Conservation (phyloP, 2,329 filamentous ascomycete species). For the Hymenoscyphus linearis region DNA sequence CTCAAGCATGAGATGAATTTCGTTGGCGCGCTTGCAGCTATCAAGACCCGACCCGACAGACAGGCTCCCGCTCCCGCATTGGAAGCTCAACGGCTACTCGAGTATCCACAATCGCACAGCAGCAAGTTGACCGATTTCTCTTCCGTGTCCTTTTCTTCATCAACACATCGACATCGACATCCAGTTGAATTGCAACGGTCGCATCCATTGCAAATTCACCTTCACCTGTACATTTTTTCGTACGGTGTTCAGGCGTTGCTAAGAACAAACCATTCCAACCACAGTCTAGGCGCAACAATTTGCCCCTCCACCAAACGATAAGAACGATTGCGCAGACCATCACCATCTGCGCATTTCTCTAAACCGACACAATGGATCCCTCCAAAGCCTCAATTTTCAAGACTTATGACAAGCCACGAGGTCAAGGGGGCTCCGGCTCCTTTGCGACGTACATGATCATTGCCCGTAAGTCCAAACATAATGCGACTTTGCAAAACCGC, state of each 20-base stretch:
- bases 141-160: slow-evolving; percentile 3
- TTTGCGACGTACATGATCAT: slow-evolving; percentile 98
- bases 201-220: not conserved
- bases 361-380: slow-evolving; percentile 25
- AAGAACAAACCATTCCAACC: not conserved
- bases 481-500: slow-evolving; percentile 11
- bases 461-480: slow-evolving; percentile 60
- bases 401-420: slow-evolving; percentile 32
- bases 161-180: not conserved
- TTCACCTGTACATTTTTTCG: not conserved
- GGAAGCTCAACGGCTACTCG: not conserved
- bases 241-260: not conserved
- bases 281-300: not conserved
- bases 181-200: not conserved
- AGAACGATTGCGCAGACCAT: slow-evolving; percentile 5
- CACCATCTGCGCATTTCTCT: not conserved
- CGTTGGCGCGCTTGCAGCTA: not conserved
- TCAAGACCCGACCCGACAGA: not conserved
- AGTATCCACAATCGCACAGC: not conserved
- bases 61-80: no score
- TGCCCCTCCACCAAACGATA: slow-evolving; percentile 6
- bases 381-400: slow-evolving; percentile 30
- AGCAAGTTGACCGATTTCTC: not conserved
- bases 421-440: slow-evolving; percentile 48
- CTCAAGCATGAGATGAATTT: not conserved